Conservation (phyloP, 352 stramenopile species). For the Globisporangium spiculum region DNA sequence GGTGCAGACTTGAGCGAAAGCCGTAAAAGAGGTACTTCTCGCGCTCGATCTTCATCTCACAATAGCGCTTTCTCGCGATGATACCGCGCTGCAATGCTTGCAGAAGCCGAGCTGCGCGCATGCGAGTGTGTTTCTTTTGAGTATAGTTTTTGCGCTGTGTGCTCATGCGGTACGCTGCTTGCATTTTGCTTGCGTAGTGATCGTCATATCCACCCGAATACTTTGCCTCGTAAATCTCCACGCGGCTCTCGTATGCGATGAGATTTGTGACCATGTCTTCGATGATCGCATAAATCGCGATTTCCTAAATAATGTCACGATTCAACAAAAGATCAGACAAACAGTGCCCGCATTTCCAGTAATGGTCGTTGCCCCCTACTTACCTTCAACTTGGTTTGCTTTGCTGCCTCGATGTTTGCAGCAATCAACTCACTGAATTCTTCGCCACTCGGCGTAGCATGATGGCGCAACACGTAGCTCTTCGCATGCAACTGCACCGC, state of each 20-base stretch:
- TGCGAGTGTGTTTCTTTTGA: slow-evolving; percentile 37
- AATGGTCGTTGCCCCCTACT: background rate
- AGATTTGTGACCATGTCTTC: slow-evolving; percentile 61
- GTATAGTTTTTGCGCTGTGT: slow-evolving; percentile 54
- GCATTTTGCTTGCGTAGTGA: slow-evolving; percentile 68
- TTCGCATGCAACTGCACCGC: slow-evolving; percentile 39
- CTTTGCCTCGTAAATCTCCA: slow-evolving; percentile 54
- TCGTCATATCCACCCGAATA: slow-evolving; percentile 57
- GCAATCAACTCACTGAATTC: slow-evolving; percentile 24
- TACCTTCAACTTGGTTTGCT: slow-evolving; percentile 36
- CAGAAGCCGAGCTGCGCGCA: slow-evolving; percentile 53
- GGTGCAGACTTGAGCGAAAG: slow-evolving; percentile 60
- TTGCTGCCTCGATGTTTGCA: slow-evolving; percentile 34
- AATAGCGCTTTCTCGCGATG: slow-evolving; percentile 44
- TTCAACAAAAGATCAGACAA: background rate
- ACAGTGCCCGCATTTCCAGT: background rate
- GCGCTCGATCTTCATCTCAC: slow-evolving; percentile 53
- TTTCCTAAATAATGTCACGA: slow-evolving; percentile 26
- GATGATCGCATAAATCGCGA: slow-evolving; percentile 46
- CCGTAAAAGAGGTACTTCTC: slow-evolving; percentile 65
- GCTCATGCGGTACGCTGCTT: slow-evolving; percentile 71
- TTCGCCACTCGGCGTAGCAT: slow-evolving; percentile 15
- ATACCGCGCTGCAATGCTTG: slow-evolving; percentile 72
- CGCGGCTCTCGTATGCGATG: slow-evolving; percentile 50
- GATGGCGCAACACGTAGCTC: slow-evolving; percentile 26